Percentiles rank a stretch among this genome's conserved stretches.
phyloP scores from a whole-genome alignment of 169 alveolate species.

The Plasmodium sp. region DNA sequence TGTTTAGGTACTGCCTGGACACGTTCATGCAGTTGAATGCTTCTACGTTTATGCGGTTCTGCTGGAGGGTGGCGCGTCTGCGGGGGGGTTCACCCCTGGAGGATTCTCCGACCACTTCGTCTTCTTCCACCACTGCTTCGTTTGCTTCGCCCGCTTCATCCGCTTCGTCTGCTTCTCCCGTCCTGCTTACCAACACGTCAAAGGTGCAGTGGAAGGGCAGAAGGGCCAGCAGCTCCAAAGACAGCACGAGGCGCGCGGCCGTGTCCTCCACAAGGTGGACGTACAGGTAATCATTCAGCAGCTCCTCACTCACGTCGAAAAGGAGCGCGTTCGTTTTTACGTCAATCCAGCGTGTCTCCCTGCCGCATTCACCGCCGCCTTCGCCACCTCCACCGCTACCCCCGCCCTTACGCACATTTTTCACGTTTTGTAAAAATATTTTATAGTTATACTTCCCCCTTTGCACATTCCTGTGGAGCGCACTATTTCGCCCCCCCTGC shows the following conservation, averaged over 20 bases:
- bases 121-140: background rate
- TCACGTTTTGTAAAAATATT: constrained; percentile 48
- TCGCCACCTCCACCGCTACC: background rate
- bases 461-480: constrained; percentile 37
- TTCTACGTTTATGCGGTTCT: constrained; percentile 20
- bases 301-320: constrained; percentile 25
- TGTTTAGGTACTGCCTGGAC: constrained; percentile 21
- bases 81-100: background rate
- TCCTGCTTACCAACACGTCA: constrained; percentile 9
- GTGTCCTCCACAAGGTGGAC: constrained; percentile 38
- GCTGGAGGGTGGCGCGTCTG: background rate
- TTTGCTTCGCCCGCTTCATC: background rate
- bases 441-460: constrained; percentile 29
- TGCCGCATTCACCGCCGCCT: background rate
- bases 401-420: background rate
- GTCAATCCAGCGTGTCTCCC: background rate
- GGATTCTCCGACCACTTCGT: background rate
- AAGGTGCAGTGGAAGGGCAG: constrained; percentile 67
- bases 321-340: constrained; percentile 16
- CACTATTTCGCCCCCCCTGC: background rate
- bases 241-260: background rate
- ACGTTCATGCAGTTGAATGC: constrained; percentile 29
- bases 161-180: background rate
- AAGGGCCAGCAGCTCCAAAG: constrained; percentile 38
- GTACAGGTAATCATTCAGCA: constrained; percentile 38